Conservation (phyloP, 768 basidiomycete species). For the Holtermanniella nyarrowii region DNA sequence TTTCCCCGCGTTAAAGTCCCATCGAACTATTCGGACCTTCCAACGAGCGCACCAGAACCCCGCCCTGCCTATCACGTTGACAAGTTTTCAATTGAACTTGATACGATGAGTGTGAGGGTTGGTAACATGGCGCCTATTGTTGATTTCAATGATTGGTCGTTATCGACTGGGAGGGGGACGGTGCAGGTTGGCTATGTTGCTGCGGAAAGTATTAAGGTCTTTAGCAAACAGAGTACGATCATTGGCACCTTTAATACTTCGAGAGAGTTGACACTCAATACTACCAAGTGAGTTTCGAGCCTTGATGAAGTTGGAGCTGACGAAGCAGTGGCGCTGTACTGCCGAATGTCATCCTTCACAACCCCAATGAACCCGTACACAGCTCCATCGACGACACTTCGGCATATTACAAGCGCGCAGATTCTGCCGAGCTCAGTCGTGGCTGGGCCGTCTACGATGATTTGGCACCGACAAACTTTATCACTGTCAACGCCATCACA, state of each 20-base stretch:
- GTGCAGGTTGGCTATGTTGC: constrained; percentile 22
- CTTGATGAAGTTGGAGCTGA: background rate
- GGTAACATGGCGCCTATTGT: constrained; percentile 23
- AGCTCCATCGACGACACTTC: background rate
- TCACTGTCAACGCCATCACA: constrained; percentile 29
- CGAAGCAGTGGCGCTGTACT: constrained; percentile 6
- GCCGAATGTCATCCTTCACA: constrained; percentile 11
- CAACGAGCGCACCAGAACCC: background rate
- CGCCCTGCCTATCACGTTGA: background rate
- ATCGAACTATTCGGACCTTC: background rate
- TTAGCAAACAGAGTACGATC: constrained; percentile 22
- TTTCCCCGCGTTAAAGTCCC: constrained; percentile 2
- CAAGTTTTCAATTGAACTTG: constrained; percentile 13
- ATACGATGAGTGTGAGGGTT: constrained; percentile 27
- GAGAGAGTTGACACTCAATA: constrained; percentile 26
- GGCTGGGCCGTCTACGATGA: background rate
- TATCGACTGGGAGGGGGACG: constrained; percentile 20
- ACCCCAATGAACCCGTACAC: constrained; percentile 7
- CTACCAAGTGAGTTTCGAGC: constrained; percentile 26
- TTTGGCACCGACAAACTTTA: constrained; percentile 8
- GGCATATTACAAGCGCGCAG: background rate
- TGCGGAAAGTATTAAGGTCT: constrained; percentile 18
- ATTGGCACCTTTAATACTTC: constrained; percentile 32
- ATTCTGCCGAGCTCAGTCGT: background rate
- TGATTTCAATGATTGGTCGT: constrained; percentile 17